Base-by-base conservation (phyloP, 257 asterid species). In the Gynochthodes officinalis region DNA sequence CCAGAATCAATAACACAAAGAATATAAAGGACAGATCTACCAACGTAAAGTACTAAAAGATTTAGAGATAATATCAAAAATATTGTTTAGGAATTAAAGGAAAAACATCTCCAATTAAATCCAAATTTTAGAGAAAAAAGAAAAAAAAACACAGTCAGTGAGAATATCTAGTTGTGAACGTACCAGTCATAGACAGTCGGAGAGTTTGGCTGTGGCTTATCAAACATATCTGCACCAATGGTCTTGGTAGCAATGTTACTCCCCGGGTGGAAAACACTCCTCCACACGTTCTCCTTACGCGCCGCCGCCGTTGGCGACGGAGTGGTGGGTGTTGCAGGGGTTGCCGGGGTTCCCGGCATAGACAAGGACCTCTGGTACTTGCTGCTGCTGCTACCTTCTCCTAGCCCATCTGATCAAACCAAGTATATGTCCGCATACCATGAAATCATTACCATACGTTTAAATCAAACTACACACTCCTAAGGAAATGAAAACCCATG, bases 131-230 rank as follows among this genome's bases (percentile, higher is more conserved):
- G n/a, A n/a, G n/a, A n/a, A 37, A 37, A 37, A 37, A 37, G 53
- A 6, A 48, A 48, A 48, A 18, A 18, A 48, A 48, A 50, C 4
- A n/a, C n/a, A n/a, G n/a, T n/a, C n/a, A n/a, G n/a, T 48, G 48
- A 48, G 53, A 48, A 1, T 7, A 7, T 1, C 4, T 48, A 3
- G 21, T 13, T 1, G 7, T 13, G 49, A 52, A 49, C 32, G 7
- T 81, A 94, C 99, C 99, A 95, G 89, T 95, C 99, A 64, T 95
- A 95, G 74, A 92, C 97, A 66, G 96, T 86, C 1, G 99, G 99
- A 53, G 99, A 75, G 82, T 95, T 92, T 7, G 99, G 93, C 60
- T 83, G 87, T 16, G 99, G 96, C 79, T 84, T 88, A 79, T 95
- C 99, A 57, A 92, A 95, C 77, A 85, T 82, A 43, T 84, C 86